A percentile compares a stretch with the other conserved stretches of the same genome.
These are phyloP conservation scores for Oehlia diaphana DNA, from an alignment of 192 early-diverging fungal genomes.

Conservation along the genomic window DNA sequence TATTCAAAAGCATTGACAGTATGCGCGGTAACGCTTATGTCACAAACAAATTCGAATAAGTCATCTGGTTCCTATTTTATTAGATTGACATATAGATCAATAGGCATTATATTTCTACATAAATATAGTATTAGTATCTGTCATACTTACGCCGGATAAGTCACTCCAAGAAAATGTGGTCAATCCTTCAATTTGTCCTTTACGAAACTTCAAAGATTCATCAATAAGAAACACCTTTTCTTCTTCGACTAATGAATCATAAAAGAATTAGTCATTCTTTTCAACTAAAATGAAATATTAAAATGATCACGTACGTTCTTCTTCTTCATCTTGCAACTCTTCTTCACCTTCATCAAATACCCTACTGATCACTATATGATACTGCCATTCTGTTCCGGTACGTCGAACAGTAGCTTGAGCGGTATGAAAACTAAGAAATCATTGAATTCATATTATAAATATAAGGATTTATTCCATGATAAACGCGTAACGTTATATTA, in stretches of 20 bases:
- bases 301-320: conserved; percentile 26
- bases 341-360: conserved; percentile 78
- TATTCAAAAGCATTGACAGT: conserved; percentile 56
- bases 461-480: background rate
- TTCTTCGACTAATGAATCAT: conserved; percentile 32
- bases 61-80: conserved; percentile 36
- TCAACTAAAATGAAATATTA: background rate
- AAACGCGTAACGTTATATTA: background rate
- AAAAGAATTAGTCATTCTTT: background rate
- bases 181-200: conserved; percentile 34
- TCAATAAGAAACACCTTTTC: conserved; percentile 75
- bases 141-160: conserved; percentile 38
- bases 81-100: conserved; percentile 10
- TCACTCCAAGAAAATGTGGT: conserved; percentile 58
- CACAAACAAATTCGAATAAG: conserved; percentile 51
- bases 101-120: background rate
- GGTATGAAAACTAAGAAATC: conserved; percentile 58
- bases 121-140: conserved; percentile 11
- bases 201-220: conserved; percentile 49
- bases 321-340: conserved; percentile 54
- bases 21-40: conserved; percentile 37
- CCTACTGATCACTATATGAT: conserved; percentile 75
- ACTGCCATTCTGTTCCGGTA: conserved; percentile 64
- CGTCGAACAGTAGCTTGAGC: conserved; percentile 66
- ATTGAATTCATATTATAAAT: background rate